Percentiles rank a stretch among this genome's conserved stretches.
phyloP scores from a whole-genome alignment of 2,329 filamentous ascomycete genomes.

The Ascosphaera pollenicola region DNA sequence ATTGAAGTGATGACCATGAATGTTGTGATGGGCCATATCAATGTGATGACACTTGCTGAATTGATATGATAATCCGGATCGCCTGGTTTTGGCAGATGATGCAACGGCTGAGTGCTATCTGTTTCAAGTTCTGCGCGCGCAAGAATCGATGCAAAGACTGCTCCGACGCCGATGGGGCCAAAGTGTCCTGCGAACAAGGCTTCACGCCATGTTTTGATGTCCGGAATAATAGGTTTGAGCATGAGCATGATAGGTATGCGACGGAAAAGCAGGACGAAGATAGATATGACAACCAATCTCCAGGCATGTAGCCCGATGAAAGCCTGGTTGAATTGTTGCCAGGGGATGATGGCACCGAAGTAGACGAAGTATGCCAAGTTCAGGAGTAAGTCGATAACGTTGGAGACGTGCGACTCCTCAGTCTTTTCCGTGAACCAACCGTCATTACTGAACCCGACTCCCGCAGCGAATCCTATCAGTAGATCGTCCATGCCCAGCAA shows the following conservation, averaged over 20 bases:
- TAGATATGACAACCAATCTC: conserved; percentile 79
- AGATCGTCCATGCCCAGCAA: conserved; percentile 83
- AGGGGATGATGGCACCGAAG: conserved; percentile 90
- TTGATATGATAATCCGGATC: conserved; percentile 31
- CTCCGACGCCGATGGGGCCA: conserved; percentile 89
- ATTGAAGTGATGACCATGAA: conserved; percentile 93
- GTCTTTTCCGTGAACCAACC: conserved; percentile 98
- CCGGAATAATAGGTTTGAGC: conserved; percentile 80
- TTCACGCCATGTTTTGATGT: conserved; percentile 96
- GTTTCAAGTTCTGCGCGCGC: conserved; percentile 79
- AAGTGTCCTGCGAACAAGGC: conserved; percentile 94
- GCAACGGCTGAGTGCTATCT: conserved; percentile 49
- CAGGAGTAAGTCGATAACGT: conserved; percentile 93
- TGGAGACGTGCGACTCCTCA: conserved; percentile 94
- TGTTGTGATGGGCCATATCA: conserved; percentile 90
- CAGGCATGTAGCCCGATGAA: conserved; percentile 59
- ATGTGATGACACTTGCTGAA: conserved; percentile 38
- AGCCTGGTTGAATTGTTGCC: conserved; percentile 67
- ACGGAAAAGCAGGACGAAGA: conserved; percentile 87
- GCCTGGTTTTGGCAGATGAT: conserved; percentile 30
- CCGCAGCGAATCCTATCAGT: conserved; percentile 80
- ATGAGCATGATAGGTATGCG: conserved; percentile 86
- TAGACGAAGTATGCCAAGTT: conserved; percentile 98
- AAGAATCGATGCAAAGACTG: conserved; percentile 84
- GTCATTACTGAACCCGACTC: conserved; percentile 98